phyloP scores from a whole-genome alignment of 2,329 filamentous ascomycete species.

The Falciphora oryzae region DNA sequence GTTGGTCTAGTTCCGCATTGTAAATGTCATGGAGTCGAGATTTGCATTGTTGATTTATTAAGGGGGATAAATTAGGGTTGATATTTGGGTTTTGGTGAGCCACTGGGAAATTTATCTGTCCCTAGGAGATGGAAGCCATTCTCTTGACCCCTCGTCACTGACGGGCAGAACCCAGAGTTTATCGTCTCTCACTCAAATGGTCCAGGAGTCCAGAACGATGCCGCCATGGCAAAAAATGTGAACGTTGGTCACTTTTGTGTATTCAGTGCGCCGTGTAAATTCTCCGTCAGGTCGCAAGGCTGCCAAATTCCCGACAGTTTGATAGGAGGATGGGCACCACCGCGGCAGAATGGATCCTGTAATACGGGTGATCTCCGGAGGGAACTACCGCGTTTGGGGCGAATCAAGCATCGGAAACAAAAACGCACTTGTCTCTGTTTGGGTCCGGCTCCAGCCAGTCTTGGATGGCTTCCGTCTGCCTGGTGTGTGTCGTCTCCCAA shows the following conservation, averaged over 20 bases:
- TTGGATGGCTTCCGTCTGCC: no score
- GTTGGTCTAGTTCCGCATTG: neutral
- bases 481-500: neutral
- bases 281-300: neutral
- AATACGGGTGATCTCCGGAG: neutral
- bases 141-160: no score
- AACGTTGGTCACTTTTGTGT: no score
- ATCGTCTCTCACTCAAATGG: no score
- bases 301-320: neutral
- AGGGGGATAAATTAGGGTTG: neutral
- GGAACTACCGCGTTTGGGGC: neutral
- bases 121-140: no score
- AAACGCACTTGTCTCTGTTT: neutral
- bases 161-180: no score
- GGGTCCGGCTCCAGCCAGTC: neutral
- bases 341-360: neutral
- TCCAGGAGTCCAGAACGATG: no score
- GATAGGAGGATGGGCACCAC: neutral
- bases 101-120: no score
- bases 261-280: neutral
- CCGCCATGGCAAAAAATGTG: no score
- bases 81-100: no score
- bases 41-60: neutral
- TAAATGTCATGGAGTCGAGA: neutral
- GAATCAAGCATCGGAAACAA: conserved; percentile 11